Evolutionary conservation across 139 green algal genomes (phyloP), one percentile per base, ranked within the genome.

Genomic region (Asterochloris sp.): DNA sequence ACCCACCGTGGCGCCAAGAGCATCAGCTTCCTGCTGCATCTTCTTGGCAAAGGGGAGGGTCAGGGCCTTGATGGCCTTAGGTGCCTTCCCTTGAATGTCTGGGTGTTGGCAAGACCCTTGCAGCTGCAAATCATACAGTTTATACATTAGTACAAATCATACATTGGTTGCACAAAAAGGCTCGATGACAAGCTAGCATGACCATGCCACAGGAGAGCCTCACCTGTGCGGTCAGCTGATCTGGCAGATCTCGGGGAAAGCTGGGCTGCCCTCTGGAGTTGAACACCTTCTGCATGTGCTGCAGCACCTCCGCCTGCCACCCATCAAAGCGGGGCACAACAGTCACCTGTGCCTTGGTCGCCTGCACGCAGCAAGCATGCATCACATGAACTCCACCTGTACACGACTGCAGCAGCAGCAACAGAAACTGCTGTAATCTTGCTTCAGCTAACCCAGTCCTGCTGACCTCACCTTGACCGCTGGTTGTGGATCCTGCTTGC

Each of bases 301-400:
- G 67, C 54, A 80, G 54, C 54, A 80, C 76, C 61, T 62, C 14
- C 69, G 67, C 76, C 54, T 62, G 76, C 76, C 76, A 80, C n/a
- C 76, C 76, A n/a, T 61, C 68, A 62, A 80, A 80, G 17, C 76
- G 67, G 60, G 67, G 60, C 68, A 62, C 47, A 23, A 80, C 76
- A 80, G 29, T 69, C 60, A 80, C 60, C 60, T 80, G 60, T 69
- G 76, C 76, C 67, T 80, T 61, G 60, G 68, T n/a, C 0, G 68
- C 76, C 76, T 80, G 76, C 76, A 69, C 21, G 54, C 13, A 13
- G 14, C 23, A 12, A 98, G 88, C 60, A 97, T 54, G 60, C 86
- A 88, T 28, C 84, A 67, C 95, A 96, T 98, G 15, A 98, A 84
- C 87, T 99, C 93, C 84, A 99, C 96, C 66, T 26, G 8, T 24